Percentiles rank a stretch among this genome's conserved stretches.
Conservation (phyloP, 2,329 filamentous ascomycete species). For the Stachybotrys echinatus region DNA sequence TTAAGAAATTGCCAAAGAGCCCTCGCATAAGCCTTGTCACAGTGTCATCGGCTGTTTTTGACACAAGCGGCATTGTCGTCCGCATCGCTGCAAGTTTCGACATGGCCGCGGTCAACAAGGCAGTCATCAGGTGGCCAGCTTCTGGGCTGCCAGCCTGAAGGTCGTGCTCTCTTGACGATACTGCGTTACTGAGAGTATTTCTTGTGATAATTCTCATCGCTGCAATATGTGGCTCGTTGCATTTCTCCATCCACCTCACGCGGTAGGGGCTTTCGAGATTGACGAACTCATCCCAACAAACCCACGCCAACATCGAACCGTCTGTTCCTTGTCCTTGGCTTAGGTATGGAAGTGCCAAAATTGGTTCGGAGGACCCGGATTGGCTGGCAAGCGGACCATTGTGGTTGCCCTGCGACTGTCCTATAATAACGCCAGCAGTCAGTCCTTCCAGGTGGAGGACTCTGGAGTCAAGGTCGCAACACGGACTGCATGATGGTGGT, state of each 20-base stretch:
- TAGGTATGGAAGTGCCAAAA: conserved; percentile 9
- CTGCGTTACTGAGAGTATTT: conserved; percentile 9
- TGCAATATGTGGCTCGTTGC: conserved; percentile 11
- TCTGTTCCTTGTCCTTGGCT: conserved; percentile 5
- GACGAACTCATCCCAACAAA: conserved; percentile 13
- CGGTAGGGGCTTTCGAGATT: conserved; percentile 9
- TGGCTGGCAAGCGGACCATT: conserved; percentile 8
- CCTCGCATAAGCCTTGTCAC: conserved; percentile 12
- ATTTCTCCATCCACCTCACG: conserved; percentile 11
- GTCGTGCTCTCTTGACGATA: conserved; percentile 9
- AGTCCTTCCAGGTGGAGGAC: conserved; percentile 10
- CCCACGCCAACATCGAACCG: conserved; percentile 11
- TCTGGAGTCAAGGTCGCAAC: conserved; percentile 10
- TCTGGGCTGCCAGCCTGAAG: conserved; percentile 4
- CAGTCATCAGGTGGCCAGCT: conserved; percentile 10
- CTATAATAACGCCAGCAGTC: conserved; percentile 11
- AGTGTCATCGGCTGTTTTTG: conserved; percentile 10
- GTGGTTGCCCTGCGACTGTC: conserved; percentile 9
- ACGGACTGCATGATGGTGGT: conserved; percentile 2
- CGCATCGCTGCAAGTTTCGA: conserved; percentile 9
- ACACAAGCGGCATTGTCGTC: conserved; percentile 5
- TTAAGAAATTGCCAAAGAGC: conserved; percentile 12
- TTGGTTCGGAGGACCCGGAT: conserved; percentile 7
- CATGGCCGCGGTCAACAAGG: conserved; percentile 12
- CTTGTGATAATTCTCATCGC: conserved; percentile 11